Base-by-base conservation (phyloP, 164 flowering plant genomes). In the Berberis vulgaris region DNA sequence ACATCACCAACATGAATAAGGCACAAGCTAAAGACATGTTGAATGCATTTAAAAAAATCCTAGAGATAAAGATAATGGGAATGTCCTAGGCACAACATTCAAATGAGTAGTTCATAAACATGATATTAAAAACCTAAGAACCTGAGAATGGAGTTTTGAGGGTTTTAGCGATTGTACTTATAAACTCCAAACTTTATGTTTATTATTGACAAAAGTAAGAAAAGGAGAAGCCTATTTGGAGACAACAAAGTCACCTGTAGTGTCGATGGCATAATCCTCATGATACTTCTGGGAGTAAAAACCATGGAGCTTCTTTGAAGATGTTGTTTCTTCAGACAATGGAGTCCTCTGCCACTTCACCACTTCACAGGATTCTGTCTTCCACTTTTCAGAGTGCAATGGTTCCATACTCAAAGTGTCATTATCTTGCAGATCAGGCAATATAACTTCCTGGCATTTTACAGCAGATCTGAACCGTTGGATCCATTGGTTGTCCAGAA, bases 401-500 rank as follows among this genome's bases (percentile, higher is more conserved):
- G n/a, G 61, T 53, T 56, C 52, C 58, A 52, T 64, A 59, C 56
- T 42, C 6, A 63, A 54, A 49, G 61, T 45, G 57, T 67, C 64
- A 63, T 64, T 65, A n/a, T 59, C 69, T 52, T 71, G 73, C n/a
- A 56, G 49, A 59, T 58, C 5, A 52, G 69, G 58, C 60, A 65
- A 45, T 64, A 45, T 49, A 59, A 62, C 71, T 60, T 42, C 50
- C 42, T 65, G 66, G 7, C 44, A 63, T 69, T 71, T 77, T 39
- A 62, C 46, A 6, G 49, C 63, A 61, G 72, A 63, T 43, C 72
- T 70, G 58, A 77, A 84, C 62, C 69, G 91, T 57, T 64, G 78
- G 61, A 85, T 73, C 93, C 89, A 85, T 2, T 84, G 93, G 76
- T 77, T 84, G 43, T 50, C 65, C 6, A 67, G 49, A 57, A 77